These are phyloP conservation scores for Ligustrum vulgare DNA, from an alignment of 257 asterid genomes.

Conservation along the genomic window DNA sequence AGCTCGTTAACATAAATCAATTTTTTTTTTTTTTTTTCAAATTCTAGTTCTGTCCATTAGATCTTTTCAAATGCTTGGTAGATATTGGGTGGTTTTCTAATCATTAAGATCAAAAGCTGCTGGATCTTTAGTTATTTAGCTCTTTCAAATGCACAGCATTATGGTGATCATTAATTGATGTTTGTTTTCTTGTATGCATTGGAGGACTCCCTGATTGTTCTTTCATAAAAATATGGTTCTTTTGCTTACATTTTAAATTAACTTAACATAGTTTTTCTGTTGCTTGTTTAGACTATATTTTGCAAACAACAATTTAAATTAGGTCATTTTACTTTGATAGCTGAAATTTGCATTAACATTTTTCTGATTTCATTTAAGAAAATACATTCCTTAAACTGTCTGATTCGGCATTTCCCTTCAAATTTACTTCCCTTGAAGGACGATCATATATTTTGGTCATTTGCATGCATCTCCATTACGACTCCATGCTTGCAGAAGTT, in stretches of 20 bases:
- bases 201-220: neutral
- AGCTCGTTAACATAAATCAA: too few species aligned
- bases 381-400: neutral
- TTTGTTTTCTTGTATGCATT: neutral
- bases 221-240: too few species aligned
- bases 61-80: neutral
- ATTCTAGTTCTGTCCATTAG: too few species aligned
- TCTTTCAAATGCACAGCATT: neutral
- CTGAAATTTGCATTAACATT: neutral
- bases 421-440: neutral
- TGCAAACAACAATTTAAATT: neutral
- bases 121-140: constrained; percentile 2
- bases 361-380: neutral
- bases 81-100: neutral
- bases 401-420: neutral
- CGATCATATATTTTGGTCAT: neutral
- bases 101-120: neutral
- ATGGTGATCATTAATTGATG: constrained; percentile 4
- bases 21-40: too few species aligned
- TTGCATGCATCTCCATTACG: neutral
- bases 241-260: too few species aligned
- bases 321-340: neutral
- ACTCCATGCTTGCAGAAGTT: neutral
- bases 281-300: neutral
- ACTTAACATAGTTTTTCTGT: neutral